Percentiles rank a stretch among this genome's conserved stretches.
Conservation (phyloP, 352 stramenopile species). For the Globisporangium irregulare region DNA sequence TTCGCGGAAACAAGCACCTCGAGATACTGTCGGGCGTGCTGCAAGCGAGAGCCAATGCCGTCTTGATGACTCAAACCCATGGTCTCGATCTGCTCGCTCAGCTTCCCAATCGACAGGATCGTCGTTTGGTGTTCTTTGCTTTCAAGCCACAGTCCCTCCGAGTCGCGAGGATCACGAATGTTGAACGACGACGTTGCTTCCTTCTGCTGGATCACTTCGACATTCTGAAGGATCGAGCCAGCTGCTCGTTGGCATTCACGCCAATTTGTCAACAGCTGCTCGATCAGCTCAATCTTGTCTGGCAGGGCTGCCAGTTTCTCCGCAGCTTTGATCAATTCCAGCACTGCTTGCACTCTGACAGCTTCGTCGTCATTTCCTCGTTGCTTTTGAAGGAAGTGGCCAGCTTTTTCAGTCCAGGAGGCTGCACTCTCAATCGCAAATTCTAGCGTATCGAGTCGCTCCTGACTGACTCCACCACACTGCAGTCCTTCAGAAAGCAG, state of each 20-base stretch:
- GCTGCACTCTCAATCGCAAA: slow-evolving; percentile 19
- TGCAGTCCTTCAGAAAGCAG: slow-evolving; percentile 25
- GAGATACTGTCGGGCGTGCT: slow-evolving; percentile 17
- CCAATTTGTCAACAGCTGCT: slow-evolving; percentile 29
- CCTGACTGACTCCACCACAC: slow-evolving; percentile 26
- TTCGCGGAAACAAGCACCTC: slow-evolving; percentile 20
- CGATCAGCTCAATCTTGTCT: slow-evolving; percentile 22
- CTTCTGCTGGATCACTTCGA: slow-evolving; percentile 22
- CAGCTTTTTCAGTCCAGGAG: slow-evolving; percentile 26
- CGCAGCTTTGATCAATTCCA: slow-evolving; percentile 24
- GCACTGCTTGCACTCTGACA: slow-evolving; percentile 15
- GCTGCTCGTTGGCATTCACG: slow-evolving; percentile 20
- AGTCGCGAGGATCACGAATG: slow-evolving; percentile 11
- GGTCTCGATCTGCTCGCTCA: background rate
- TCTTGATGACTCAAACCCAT: slow-evolving; percentile 15
- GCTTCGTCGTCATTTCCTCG: background rate
- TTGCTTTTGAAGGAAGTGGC: slow-evolving; percentile 21
- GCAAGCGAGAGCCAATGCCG: slow-evolving; percentile 4
- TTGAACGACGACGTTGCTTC: slow-evolving; percentile 19
- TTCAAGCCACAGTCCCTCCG: slow-evolving; percentile 10
- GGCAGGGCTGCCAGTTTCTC: slow-evolving; percentile 26
- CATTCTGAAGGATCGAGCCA: slow-evolving; percentile 21
- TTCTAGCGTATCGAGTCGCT: slow-evolving; percentile 35
- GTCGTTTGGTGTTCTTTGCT: slow-evolving; percentile 17
- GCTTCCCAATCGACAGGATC: slow-evolving; percentile 12